These are phyloP conservation scores for Plasmodium coatneyi DNA, from an alignment of 169 alveolate genomes.

Conservation along the genomic window DNA sequence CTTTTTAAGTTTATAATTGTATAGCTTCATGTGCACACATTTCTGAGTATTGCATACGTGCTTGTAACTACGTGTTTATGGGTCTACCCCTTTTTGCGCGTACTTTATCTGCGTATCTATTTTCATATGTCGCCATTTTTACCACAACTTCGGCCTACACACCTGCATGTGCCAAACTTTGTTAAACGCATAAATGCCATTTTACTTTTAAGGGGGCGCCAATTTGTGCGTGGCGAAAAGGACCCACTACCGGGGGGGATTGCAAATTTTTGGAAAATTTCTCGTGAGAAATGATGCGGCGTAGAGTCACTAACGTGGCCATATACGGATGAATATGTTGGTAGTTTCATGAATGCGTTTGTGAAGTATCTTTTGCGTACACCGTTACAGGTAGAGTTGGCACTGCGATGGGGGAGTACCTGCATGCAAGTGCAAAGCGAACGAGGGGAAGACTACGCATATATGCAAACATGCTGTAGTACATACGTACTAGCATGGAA, in stretches of 20 bases:
- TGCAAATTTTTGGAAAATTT: background rate
- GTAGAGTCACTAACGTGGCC: background rate
- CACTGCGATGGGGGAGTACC: background rate
- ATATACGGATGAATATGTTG: background rate
- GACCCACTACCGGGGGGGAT: background rate
- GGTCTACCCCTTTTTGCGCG: background rate
- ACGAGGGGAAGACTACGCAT: background rate
- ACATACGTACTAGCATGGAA: background rate
- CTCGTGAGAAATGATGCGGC: background rate
- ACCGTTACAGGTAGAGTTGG: background rate
- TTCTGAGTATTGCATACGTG: background rate
- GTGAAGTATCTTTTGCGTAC: background rate
- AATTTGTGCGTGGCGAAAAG: background rate
- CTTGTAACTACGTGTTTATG: background rate
- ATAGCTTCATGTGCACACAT: background rate
- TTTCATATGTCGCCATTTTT: background rate
- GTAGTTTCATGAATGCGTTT: background rate
- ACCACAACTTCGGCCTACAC: background rate
- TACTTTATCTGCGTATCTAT: background rate
- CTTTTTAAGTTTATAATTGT: background rate
- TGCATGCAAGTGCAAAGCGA: constrained; percentile 4
- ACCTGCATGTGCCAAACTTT: background rate
- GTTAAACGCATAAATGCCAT: background rate
- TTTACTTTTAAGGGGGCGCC: background rate
- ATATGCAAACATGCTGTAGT: background rate